Base-by-base conservation (phyloP, 2,329 filamentous ascomycete genomes). In the Bipolaris oryzae region DNA sequence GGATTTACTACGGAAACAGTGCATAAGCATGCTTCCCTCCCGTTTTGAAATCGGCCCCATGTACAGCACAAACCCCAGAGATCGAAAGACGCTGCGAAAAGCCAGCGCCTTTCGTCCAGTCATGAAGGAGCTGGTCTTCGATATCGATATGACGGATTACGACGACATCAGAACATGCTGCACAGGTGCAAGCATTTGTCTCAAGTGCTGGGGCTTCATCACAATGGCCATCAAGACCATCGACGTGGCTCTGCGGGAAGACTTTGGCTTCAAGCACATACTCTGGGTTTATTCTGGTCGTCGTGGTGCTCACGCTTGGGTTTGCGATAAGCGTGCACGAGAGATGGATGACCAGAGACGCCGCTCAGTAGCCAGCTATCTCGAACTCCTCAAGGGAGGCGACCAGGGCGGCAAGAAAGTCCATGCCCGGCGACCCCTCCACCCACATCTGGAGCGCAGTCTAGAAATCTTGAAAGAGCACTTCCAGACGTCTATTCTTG, bases 71-170 rank as follows among this genome's bases (percentile, higher is more conserved):
- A 97, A 98, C 74, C 95, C 95, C 0, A 89, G 92, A 67, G 95
- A 99, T 69, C 88, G 94, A 70, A 99, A 98, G 79, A 89, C 89
- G 0, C 78, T 98, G 33, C 87, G 89, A 50, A 94, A 92, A 76
- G 85, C 88, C 34, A 86, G 87, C 45, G 87, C 91, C 7, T 97
- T 99, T 79, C 89, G 89, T 62, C 94, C 95, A 0, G 77, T 97
- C 31, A 85, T 90, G 53, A 99, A 99, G 76, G 95, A 99, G 76
- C 81, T 99, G 37, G 96, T 96, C 68, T 98, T 99, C 77, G 95
- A 99, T 89, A 98, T 99, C 70, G 95, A 99, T 85, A 85, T 99
- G 85, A 98, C 95, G 52, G 95, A 98, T 79, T 99, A 99, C 78
- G 95, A 99, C 74, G 92, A 96, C 64, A 91, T 99, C 63, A 88